Percentiles rank a stretch among this genome's conserved stretches.
phyloP scores from a whole-genome alignment of 495 filamentous ascomycete species.

The Hypoxylon fragiforme region DNA sequence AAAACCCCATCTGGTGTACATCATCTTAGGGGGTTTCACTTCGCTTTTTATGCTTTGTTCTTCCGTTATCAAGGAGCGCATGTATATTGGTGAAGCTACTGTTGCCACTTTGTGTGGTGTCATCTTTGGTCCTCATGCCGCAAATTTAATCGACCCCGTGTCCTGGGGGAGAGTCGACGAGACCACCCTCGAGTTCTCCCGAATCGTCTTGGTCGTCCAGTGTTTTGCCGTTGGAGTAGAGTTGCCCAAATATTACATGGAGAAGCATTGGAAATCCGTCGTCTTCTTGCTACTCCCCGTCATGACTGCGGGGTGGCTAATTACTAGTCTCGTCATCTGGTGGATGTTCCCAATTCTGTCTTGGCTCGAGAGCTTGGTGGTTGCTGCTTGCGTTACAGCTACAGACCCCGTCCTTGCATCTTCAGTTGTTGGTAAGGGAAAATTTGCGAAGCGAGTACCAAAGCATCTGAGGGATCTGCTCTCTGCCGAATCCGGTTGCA shows the following conservation, averaged over 20 bases:
- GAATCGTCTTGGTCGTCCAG: conserved; percentile 97
- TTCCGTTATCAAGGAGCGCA: conserved; percentile 93
- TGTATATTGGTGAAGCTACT: conserved; percentile 98
- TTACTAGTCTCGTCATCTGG: conserved; percentile 95
- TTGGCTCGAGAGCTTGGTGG: conserved; percentile 85
- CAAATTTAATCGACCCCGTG: conserved; percentile 82
- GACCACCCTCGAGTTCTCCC: conserved; percentile 94
- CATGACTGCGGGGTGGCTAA: conserved; percentile 96
- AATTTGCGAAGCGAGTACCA: conserved; percentile 95
- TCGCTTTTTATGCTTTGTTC: conserved; percentile 98
- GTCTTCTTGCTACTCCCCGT: conserved; percentile 86
- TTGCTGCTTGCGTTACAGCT: conserved; percentile 93
- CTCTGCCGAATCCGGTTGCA: conserved; percentile 97
- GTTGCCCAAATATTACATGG: conserved; percentile 97
- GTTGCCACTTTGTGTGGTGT: conserved; percentile 94
- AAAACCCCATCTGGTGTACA: conserved; percentile 95
- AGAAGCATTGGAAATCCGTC: conserved; percentile 95
- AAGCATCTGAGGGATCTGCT: conserved; percentile 95
- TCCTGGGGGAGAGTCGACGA: conserved; percentile 94
- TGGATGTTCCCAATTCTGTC: conserved; percentile 82
- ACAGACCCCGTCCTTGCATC: conserved; percentile 98
- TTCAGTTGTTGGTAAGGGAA: conserved; percentile 97
- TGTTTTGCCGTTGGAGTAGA: conserved; percentile 99
- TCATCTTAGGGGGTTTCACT: conserved; percentile 97
- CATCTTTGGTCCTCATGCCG: conserved; percentile 95